Evolutionary conservation across 2,329 filamentous ascomycete species (phyloP), one percentile per base, ranked within the genome.

Genomic region (Huntiella decipiens): DNA sequence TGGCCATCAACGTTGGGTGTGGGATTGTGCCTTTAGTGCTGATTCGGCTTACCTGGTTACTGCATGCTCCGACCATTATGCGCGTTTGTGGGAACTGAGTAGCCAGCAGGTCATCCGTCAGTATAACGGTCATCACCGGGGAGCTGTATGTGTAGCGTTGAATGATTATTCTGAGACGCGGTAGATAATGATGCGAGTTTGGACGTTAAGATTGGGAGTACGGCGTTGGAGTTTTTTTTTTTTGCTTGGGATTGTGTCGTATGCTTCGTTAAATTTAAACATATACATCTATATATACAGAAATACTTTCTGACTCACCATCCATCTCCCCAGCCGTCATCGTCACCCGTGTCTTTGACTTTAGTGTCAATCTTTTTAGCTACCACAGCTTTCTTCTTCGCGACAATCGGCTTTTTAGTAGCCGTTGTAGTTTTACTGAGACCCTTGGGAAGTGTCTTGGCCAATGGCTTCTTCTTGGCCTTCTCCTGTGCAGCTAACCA

Each of bases 11-110:
- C 78, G 87, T 45, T 95, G 87, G 87, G 87, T 95, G 1, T 95
- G 87, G 87, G 87, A 95, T 60, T 95, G 87, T 56, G 87, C 87
- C 1, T 95, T 95, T 63, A 88, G 82, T 51, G 87, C 87, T 19
- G 87, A 95, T 59, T 87, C 80, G 32, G 87, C 87, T 0, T 95
- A 95, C 57, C 68, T 95, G 5, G 87, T 95, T 10, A 95, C 87
- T 1, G 86, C 87, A 4, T 94, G 85, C 59, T 88, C 81, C 37
- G 87, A 95, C 58, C 87, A 95, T 60, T 95, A 93, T 58, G 87
- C 87, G 2, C 72, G 87, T 13, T 65, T 95, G 47, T 95, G 87
- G 87, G 87, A 95, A 65, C 66, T 95, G 52, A 67, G 72, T 52
- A 86, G 79, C 53, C 85, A 92, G 61, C 79, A 79, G 56, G 87